Percentiles rank a stretch among this genome's conserved stretches.
Conservation (phyloP, 139 green algal genomes). For the Pleodorina starrii region DNA sequence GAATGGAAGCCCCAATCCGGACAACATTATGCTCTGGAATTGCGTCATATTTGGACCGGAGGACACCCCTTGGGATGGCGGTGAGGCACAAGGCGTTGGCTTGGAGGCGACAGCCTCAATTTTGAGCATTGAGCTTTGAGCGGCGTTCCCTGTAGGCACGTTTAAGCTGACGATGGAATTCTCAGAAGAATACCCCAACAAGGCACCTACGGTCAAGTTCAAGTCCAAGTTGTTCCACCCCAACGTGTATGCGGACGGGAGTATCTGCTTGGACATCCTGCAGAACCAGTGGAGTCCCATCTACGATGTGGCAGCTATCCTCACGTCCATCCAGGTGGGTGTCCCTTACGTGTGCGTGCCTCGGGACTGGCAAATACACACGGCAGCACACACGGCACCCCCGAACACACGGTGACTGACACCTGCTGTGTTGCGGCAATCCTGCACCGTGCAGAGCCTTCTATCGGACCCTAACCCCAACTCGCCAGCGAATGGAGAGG, state of each 20-base stretch:
- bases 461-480: conserved; percentile 98
- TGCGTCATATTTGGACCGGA: conserved; percentile 99
- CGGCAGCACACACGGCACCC: no score
- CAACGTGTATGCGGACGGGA: conserved; percentile 97
- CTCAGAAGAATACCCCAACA: conserved; percentile 98
- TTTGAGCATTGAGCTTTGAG: no score
- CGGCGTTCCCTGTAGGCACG: conserved; percentile 78
- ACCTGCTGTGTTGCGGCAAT: no score
- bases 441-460: conserved; percentile 87
- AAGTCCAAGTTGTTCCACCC: conserved; percentile 96
- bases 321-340: conserved; percentile 95
- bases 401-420: no score
- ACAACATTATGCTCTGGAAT: conserved; percentile 99
- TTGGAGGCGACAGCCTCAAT: not conserved
- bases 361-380: no score
- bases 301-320: conserved; percentile 97
- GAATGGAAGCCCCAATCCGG: conserved; percentile 90
- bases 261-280: conserved; percentile 98
- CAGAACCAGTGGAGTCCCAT: conserved; percentile 99
- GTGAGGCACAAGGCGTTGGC: conserved; percentile 49
- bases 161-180: conserved; percentile 98
- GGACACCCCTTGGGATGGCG: conserved; percentile 96
- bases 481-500: conserved; percentile 97
- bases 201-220: conserved; percentile 96
- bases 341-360: no score